Conservation (phyloP, 2,329 filamentous ascomycete species). For the Lasiodiplodia theobromae region DNA sequence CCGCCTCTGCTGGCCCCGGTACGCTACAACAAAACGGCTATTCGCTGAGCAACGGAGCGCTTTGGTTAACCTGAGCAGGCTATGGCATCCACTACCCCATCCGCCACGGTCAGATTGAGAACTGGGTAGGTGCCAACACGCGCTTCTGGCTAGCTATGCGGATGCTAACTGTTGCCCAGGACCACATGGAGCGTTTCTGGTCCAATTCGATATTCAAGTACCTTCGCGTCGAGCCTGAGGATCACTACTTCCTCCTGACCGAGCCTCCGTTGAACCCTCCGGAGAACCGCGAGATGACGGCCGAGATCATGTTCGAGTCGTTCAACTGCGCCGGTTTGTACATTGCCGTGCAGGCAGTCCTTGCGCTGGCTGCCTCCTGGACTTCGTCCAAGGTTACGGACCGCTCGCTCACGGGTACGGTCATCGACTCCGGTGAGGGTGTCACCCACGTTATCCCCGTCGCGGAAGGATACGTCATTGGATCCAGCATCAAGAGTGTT, state of each 20-base stretch:
- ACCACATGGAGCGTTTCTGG: constrained; percentile 99
- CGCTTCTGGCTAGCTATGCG: constrained; percentile 31
- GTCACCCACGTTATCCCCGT: constrained; percentile 99
- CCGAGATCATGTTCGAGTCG: constrained; percentile 99
- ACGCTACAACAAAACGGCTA: constrained; percentile 37
- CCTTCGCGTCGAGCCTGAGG: constrained; percentile 94
- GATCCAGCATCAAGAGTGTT: constrained; percentile 98
- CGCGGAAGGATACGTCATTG: constrained; percentile 98
- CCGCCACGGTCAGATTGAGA: constrained; percentile 96
- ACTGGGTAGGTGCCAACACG: constrained; percentile 73
- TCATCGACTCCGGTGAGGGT: constrained; percentile 98
- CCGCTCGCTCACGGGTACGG: constrained; percentile 92
- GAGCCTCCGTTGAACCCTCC: constrained; percentile 98
- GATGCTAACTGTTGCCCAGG: constrained; percentile 58
- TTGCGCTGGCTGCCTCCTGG: constrained; percentile 96
- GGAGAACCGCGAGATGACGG: constrained; percentile 98
- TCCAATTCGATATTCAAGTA: constrained; percentile 99
- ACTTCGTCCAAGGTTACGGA: constrained; percentile 98
- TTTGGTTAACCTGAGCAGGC: constrained; percentile 58
- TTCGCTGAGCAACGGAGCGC: not conserved
- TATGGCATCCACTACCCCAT: constrained; percentile 98
- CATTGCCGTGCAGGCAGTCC: constrained; percentile 96
- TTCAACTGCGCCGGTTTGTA: constrained; percentile 99
- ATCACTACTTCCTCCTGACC: constrained; percentile 97
- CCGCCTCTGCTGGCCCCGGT: constrained; percentile 84